A percentile compares a stretch with the other conserved stretches of the same genome.
Conservation (phyloP, 192 early-diverging fungal species). For the Entomortierella parvispora region DNA sequence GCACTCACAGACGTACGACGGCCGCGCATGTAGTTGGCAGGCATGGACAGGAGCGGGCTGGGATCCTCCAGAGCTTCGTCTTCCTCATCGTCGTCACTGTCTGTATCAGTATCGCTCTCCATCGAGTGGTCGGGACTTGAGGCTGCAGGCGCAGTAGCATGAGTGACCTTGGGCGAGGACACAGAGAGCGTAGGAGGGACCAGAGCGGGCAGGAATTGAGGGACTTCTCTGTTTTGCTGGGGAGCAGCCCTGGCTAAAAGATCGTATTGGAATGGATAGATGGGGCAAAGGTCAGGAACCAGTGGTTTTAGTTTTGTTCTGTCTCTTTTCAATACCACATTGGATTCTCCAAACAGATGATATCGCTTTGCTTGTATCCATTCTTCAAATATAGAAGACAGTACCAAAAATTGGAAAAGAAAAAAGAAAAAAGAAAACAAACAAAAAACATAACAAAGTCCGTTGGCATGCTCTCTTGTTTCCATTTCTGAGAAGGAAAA, state of each 20-base stretch:
- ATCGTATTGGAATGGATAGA: background rate
- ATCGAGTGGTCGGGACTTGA: slow-evolving; percentile 51
- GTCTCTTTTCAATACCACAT: background rate
- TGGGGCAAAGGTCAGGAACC: background rate
- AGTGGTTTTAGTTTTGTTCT: background rate
- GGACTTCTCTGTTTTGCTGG: slow-evolving; percentile 52
- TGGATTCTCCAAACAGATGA: background rate
- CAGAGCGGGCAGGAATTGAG: slow-evolving; percentile 54
- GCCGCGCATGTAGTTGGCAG: slow-evolving; percentile 83
- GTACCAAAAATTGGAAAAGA: background rate
- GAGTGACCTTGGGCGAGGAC: slow-evolving; percentile 26
- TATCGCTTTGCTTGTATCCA: background rate
- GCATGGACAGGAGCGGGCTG: slow-evolving; percentile 68
- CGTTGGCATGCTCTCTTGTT: background rate
- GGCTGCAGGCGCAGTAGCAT: slow-evolving; percentile 36
- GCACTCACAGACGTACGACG: slow-evolving; percentile 95
- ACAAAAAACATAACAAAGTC: slow-evolving; percentile 9
- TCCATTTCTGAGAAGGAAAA: background rate
- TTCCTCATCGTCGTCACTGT: slow-evolving; percentile 59
- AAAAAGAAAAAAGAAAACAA: slow-evolving; percentile 7
- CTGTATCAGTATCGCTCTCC: slow-evolving; percentile 53
- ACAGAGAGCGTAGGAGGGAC: slow-evolving; percentile 47
- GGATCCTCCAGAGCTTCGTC: slow-evolving; percentile 72
- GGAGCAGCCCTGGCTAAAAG: slow-evolving; percentile 28
- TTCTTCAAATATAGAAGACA: background rate